Conservation (phyloP, 1,284 basidiomycete species). For the Ceratobasidium sp. region DNA sequence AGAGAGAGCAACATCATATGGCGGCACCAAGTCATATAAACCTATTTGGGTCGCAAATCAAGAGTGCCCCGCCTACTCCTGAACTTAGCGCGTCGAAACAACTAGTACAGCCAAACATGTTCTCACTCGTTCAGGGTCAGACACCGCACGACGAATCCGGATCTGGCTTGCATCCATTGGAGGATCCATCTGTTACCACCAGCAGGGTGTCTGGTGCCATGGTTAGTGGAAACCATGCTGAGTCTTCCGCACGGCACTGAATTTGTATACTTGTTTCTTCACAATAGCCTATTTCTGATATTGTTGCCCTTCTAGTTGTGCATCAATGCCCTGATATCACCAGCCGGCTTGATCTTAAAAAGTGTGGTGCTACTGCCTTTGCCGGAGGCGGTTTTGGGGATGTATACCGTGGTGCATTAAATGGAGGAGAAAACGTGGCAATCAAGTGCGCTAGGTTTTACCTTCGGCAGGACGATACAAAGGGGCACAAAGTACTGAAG, state of each 20-base stretch:
- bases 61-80: no score
- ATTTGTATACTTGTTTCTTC: neutral
- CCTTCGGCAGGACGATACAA: neutral
- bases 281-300: neutral
- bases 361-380: neutral
- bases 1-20: no score
- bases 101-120: no score
- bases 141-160: neutral
- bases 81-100: no score
- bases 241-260: neutral
- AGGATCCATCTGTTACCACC: neutral
- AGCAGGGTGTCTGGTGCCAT: neutral
- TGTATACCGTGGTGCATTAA: neutral
- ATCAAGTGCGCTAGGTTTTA: constrained; percentile 10
- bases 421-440: neutral
- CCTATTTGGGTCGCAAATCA: no score
- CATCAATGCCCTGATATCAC: neutral
- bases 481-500: neutral
- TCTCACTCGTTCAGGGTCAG: neutral
- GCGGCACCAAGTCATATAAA: no score
- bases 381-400: constrained; percentile 5
- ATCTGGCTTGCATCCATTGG: neutral
- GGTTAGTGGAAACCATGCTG: neutral
- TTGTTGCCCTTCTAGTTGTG: neutral
- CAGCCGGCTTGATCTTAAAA: neutral